phyloP scores from a whole-genome alignment of 1,284 basidiomycete species.

The Ustilago hordei region DNA sequence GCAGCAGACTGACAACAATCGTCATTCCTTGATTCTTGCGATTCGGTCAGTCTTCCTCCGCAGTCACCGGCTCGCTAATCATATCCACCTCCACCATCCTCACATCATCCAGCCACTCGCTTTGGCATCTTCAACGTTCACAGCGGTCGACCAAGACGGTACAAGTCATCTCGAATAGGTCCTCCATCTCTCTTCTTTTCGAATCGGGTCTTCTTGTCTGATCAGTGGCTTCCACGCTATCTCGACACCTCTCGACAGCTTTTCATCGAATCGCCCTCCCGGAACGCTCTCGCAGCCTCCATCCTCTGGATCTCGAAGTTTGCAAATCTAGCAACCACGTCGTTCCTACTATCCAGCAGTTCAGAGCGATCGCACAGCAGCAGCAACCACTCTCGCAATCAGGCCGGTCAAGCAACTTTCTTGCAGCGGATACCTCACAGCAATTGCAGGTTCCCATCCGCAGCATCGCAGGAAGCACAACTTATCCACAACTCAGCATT shows the following conservation, averaged over 20 bases:
- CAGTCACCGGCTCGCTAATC: constrained; percentile 15
- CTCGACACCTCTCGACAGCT: not conserved
- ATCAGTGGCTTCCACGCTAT: not conserved
- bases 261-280: not conserved
- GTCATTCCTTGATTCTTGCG: constrained; percentile 4
- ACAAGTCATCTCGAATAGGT: not conserved
- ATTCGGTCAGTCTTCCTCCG: constrained; percentile 25
- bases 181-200: not conserved
- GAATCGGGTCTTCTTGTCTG: not conserved
- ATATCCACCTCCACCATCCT: constrained; percentile 9
- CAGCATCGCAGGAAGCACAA: constrained; percentile 16
- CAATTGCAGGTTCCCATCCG: constrained; percentile 34
- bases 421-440: constrained; percentile 15
- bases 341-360: constrained; percentile 20
- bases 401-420: constrained; percentile 3
- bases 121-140: not conserved
- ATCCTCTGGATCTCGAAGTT: not conserved
- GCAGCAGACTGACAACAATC: constrained; percentile 13
- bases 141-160: not conserved
- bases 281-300: not conserved
- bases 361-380: constrained; percentile 15
- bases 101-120: not conserved
- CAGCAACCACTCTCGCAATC: constrained; percentile 8
- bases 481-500: constrained; percentile 5
- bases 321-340: constrained; percentile 20